phyloP scores from a whole-genome alignment of 2,329 filamentous ascomycete genomes.

The Ophiostoma sp. region DNA sequence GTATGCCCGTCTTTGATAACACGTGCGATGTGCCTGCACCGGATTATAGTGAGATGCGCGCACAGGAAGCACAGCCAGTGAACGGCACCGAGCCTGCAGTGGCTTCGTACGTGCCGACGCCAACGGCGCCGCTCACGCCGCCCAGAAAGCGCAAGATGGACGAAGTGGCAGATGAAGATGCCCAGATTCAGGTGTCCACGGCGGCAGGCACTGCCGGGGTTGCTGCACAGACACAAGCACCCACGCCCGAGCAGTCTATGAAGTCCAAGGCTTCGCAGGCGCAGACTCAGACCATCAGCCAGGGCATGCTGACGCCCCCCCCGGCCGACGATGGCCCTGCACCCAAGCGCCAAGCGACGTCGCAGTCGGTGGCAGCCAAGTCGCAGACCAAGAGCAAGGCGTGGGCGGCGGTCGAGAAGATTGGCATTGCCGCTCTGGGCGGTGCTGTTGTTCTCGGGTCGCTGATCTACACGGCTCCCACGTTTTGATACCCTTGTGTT shows the following conservation, averaged over 20 bases:
- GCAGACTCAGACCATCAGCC: not conserved
- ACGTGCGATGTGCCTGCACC: not conserved
- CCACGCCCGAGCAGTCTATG: too few species aligned
- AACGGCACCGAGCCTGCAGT: not conserved
- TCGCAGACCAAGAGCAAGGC: conserved; percentile 11
- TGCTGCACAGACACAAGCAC: not conserved
- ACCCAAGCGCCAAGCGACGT: conserved; percentile 25
- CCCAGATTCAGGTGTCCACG: not conserved
- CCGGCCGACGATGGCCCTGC: not conserved
- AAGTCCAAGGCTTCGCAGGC: not conserved
- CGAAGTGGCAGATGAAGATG: conserved; percentile 28
- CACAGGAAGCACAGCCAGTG: not conserved
- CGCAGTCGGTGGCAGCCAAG: conserved; percentile 5
- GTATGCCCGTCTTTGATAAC: not conserved
- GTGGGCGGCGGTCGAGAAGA: conserved; percentile 26
- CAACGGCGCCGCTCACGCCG: not conserved
- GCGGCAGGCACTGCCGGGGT: not conserved
- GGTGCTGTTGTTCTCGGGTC: conserved; percentile 37
- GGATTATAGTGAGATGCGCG: not conserved
- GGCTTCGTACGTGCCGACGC: not conserved
- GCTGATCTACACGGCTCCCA: conserved; percentile 39
- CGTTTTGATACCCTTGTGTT: conserved; percentile 28
- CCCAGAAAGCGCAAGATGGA: conserved; percentile 34
- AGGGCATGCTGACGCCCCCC: not conserved
- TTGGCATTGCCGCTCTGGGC: conserved; percentile 38